phyloP scores from a whole-genome alignment of 1,284 basidiomycete genomes.

The Melampsora larici-populina region DNA sequence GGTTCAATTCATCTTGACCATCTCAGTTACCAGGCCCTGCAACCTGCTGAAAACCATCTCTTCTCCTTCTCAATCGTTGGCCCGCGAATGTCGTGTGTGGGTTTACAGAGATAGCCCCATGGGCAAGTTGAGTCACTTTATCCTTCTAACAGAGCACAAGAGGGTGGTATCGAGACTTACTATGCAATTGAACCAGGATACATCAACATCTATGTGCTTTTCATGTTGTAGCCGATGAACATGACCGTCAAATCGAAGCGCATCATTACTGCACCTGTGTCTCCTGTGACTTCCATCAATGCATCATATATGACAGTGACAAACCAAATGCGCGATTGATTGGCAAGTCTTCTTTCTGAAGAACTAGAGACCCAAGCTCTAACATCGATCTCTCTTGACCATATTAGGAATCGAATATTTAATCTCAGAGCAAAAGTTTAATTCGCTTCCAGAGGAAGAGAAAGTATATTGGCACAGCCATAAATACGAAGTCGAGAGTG shows the following conservation, averaged over 20 bases:
- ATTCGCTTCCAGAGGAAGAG: constrained; percentile 46
- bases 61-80: too few species aligned
- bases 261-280: constrained; percentile 46
- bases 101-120: neutral
- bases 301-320: constrained; percentile 46
- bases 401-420: constrained; percentile 32
- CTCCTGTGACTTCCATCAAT: constrained; percentile 45
- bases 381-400: constrained; percentile 10
- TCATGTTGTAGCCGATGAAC: constrained; percentile 33
- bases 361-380: neutral
- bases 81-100: too few species aligned
- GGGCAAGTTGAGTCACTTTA: neutral
- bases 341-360: constrained; percentile 21
- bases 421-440: constrained; percentile 44
- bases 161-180: neutral
- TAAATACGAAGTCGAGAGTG: constrained; percentile 51
- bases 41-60: neutral
- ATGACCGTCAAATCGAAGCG: constrained; percentile 44
- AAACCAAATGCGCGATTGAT: constrained; percentile 45
- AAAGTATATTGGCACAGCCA: constrained; percentile 52
- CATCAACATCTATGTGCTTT: constrained; percentile 34
- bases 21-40: neutral
- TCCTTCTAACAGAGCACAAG: neutral
- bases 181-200: neutral
- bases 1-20: neutral